A percentile compares a stretch with the other conserved stretches of the same genome.
Conservation (phyloP, 2,329 filamentous ascomycete genomes). For the Alternaria viburni region DNA sequence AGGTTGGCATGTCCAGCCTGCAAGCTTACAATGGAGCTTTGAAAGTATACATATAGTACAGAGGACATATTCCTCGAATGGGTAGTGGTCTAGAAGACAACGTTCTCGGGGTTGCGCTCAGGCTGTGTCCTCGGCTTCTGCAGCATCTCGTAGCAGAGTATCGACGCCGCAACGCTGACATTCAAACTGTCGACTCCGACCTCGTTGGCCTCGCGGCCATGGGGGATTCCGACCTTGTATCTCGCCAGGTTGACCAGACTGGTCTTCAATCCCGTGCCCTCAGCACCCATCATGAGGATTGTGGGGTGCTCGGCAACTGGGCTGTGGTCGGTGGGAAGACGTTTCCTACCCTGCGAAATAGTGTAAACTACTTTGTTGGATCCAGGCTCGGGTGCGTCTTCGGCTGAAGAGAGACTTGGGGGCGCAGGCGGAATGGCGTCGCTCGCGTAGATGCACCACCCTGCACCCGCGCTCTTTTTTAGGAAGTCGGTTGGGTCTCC, state of each 20-base stretch:
- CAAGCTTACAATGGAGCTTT: not conserved
- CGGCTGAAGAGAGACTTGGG: not conserved
- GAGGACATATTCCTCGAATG: not conserved
- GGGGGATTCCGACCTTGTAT: constrained; percentile 66
- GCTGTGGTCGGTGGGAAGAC: constrained; percentile 26
- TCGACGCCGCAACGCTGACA: constrained; percentile 83
- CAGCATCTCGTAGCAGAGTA: constrained; percentile 75
- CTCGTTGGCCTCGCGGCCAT: constrained; percentile 55
- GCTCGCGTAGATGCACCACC: constrained; percentile 86
- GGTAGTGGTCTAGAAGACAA: constrained; percentile 28
- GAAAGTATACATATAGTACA: constrained; percentile 7
- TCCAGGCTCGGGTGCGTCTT: constrained; percentile 27
- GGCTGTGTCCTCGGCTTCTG: constrained; percentile 41
- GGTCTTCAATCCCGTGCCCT: constrained; percentile 36
- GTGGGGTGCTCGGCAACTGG: constrained; percentile 62
- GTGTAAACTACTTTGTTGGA: constrained; percentile 32
- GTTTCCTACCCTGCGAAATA: constrained; percentile 25
- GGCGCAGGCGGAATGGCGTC: constrained; percentile 45
- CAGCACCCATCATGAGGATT: constrained; percentile 71
- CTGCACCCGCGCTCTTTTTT: constrained; percentile 67
- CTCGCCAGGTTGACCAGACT: constrained; percentile 64
- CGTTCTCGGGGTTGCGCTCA: constrained; percentile 16
- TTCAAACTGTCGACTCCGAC: constrained; percentile 85
- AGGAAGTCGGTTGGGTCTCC: constrained; percentile 74
- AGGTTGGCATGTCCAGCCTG: constrained; percentile 7